phyloP scores from a whole-genome alignment of 495 filamentous ascomycete species.

The Aspergillus campestris region DNA sequence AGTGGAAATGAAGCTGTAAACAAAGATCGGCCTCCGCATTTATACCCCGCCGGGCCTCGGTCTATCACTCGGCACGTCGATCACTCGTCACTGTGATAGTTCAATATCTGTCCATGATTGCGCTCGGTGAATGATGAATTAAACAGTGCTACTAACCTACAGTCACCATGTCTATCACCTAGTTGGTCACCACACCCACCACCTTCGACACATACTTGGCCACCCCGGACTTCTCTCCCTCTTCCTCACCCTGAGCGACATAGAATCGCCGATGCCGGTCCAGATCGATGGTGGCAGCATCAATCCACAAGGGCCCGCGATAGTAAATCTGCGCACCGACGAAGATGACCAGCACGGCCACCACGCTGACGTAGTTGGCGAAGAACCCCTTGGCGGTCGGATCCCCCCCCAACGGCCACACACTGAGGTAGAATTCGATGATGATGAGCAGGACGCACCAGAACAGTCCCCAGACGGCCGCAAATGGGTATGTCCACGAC shows the following conservation, averaged over 20 bases:
- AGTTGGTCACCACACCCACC: not conserved
- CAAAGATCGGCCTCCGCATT: no score
- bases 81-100: no score
- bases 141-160: not conserved
- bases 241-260: slow-evolving; percentile 2
- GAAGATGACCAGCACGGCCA: slow-evolving; percentile 18
- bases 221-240: slow-evolving; percentile 5
- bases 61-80: no score
- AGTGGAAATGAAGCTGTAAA: no score
- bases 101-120: no score
- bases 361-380: slow-evolving; percentile 19
- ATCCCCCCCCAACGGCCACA: slow-evolving; percentile 14
- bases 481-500: slow-evolving; percentile 25
- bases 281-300: slow-evolving; percentile 21
- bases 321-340: slow-evolving; percentile 13
- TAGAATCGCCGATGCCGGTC: slow-evolving; percentile 18
- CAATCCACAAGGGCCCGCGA: slow-evolving; percentile 23
- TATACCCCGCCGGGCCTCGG: no score
- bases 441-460: slow-evolving; percentile 20
- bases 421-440: slow-evolving; percentile 20
- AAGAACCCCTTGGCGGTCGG: slow-evolving; percentile 19
- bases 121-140: not conserved
- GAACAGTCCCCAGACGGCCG: slow-evolving; percentile 15
- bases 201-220: slow-evolving; percentile 1
- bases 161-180: not conserved